Base-by-base conservation (phyloP, 148 eudicot species). In the Chenopodium suecicum region DNA sequence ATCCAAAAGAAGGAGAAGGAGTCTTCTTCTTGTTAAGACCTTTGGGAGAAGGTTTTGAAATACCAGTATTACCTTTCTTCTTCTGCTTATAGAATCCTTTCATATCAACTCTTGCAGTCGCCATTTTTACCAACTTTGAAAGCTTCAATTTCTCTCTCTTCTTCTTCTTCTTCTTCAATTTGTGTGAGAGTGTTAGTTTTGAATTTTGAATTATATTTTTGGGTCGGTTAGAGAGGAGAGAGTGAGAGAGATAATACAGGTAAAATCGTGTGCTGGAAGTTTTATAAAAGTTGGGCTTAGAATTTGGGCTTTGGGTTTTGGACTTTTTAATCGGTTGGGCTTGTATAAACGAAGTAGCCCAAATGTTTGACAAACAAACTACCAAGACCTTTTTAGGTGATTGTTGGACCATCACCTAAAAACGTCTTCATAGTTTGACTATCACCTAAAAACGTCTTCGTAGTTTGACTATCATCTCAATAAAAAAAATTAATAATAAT, bases 71-170 rank as follows among this genome's bases (percentile, higher is more conserved):
- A 4, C 76, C 84, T 83, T 86, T 90, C 91, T 90, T 90, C 84
- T 66, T 79, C 76, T 90, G 89, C 82, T 81, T 84, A 90, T 13
- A 90, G 78, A 81, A 90, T 52, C 89, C 91, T 77, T 90, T 89
- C 89, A 90, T 81, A 70, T 83, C 66, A 3, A 78, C 87, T 81
- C 78, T 81, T 66, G 79, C 65, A 29, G 81, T 78, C 82, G 83
- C 85, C 86, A 83, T 83, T 80, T 32, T 31, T 63, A 9, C 22
- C 4, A 14, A 29, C 31, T 32, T 31, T 71, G 7, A 23, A 12
- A 9, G 58, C 41, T 70, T 78, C 81, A 65, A 77, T 77, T 22
- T 58, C 63, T 58, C 80, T 76, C 66, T 41, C 1, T 12, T 48
- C 52, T 8, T 48, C 54, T 13, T 48, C 3, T 50, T 50, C 3